Evolutionary conservation across 345 rosid genomes (phyloP).

Genomic region (Boechera retrofracta): DNA sequence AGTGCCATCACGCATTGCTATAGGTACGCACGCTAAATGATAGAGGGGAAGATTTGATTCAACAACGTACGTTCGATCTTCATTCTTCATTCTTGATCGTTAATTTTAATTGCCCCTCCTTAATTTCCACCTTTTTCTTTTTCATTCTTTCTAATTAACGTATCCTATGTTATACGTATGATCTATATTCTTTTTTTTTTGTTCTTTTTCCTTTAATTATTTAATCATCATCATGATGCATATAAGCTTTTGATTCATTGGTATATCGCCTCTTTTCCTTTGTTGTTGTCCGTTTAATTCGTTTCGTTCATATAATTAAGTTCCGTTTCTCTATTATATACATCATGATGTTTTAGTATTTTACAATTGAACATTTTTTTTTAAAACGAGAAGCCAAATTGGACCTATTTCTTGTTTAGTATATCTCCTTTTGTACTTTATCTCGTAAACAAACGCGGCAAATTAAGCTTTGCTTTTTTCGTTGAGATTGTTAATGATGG

Average conservation of each 20-base stretch:
- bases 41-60: conserved; percentile 33
- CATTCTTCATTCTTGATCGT: conserved; percentile 35
- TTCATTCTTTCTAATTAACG: conserved; percentile 17
- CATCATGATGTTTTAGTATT: conserved; percentile 37
- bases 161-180: conserved; percentile 36
- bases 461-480: not conserved
- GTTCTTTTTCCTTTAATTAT: not conserved
- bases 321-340: conserved; percentile 34
- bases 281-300: conserved; percentile 33
- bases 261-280: conserved; percentile 6
- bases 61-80: conserved; percentile 16
- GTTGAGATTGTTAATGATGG: not conserved
- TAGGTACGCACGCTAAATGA: conserved; percentile 48
- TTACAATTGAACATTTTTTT: conserved; percentile 15
- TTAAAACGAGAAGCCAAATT: not conserved
- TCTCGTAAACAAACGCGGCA: not conserved
- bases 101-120: conserved; percentile 17
- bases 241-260: conserved; percentile 39
- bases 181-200: conserved; percentile 20
- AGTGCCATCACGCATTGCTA: conserved; percentile 55
- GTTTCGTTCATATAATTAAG: conserved; percentile 44
- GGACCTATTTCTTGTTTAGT: not conserved
- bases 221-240: conserved; percentile 43
- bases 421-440: not conserved
- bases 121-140: not conserved